Evolutionary conservation across 2,329 filamentous ascomycete species (phyloP), one percentile per base, ranked within the genome.

Genomic region (Fusarium nanum): DNA sequence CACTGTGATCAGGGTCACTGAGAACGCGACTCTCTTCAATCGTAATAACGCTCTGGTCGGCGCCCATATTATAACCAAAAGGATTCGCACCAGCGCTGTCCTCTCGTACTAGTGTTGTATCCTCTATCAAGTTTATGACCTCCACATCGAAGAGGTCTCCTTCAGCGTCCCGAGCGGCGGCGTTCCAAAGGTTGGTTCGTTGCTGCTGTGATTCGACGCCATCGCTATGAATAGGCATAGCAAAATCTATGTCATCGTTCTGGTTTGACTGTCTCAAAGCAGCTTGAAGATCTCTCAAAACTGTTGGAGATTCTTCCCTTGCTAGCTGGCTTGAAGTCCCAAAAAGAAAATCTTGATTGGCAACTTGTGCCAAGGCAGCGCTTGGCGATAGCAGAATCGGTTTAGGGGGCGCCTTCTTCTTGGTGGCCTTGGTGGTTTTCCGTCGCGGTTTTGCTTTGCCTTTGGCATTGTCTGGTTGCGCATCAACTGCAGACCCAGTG

Each of bases 271-370:
- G 83, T 66, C 84, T 84, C 68, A 92, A 85, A 2, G 89, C 90
- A 56, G 83, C 76, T 56, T 92, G 88, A 22, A 92, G 78, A 47
- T 92, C 86, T 30, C 86, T 84, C 18, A 92, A 78, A 25, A 90
- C 85, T 0, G 86, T 87, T 0, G 92, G 91, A 0, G 91, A 92
- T 37, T 93, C 88, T 60, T 93, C 92, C 57, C 86, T 82, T 16
- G 90, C 91, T 25, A 97, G 81, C 77, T 97, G 93, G 77, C 93
- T 97, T 2, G 92, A 94, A 0, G 93, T 96, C 2, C 93, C 93
- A 79, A 97, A 97, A 0, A 97, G 81, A 75, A 94, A 92, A 64
- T 94, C 89, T 76, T 96, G 93, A 2, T 86, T 83, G 5, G 87
- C 84, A 16, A 92, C 86, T 70, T 91, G 86, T 55, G 87, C 87